Conservation (phyloP, 441 rosid genomes). For the Croton laevigatus region DNA sequence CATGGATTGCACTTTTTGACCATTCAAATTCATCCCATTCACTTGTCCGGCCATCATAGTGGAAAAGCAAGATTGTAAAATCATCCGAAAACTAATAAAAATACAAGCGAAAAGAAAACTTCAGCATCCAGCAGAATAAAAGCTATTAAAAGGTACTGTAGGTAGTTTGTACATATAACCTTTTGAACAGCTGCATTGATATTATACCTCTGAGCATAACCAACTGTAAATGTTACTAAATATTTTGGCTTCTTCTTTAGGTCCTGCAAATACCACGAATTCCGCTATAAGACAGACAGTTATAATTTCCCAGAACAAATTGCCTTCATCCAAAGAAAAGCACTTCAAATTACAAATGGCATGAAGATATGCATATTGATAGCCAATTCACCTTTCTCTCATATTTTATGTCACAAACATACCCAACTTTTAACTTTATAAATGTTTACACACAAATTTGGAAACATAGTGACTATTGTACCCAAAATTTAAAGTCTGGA, state of each 20-base stretch:
- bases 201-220: constrained; percentile 66
- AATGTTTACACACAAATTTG: too few species aligned
- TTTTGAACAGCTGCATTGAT: constrained; percentile 75
- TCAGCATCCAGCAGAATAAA: constrained; percentile 22
- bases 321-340: background rate
- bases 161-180: constrained; percentile 39
- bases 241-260: constrained; percentile 58
- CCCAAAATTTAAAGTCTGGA: too few species aligned
- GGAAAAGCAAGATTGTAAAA: constrained; percentile 77
- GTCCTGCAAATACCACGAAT: constrained; percentile 52
- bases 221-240: constrained; percentile 88
- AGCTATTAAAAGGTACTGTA: background rate
- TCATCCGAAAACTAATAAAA: constrained; percentile 76
- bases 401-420: background rate
- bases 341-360: background rate
- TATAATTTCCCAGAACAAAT: background rate
- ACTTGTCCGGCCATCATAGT: constrained; percentile 74
- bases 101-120: constrained; percentile 10
- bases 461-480: too few species aligned
- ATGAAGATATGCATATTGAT: background rate
- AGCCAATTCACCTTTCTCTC: background rate
- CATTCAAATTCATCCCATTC: constrained; percentile 88
- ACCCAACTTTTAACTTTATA: too few species aligned
- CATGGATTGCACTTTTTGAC: constrained; percentile 84
- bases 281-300: background rate